phyloP scores from a whole-genome alignment of 148 eudicot genomes.

The Cornus florida region DNA sequence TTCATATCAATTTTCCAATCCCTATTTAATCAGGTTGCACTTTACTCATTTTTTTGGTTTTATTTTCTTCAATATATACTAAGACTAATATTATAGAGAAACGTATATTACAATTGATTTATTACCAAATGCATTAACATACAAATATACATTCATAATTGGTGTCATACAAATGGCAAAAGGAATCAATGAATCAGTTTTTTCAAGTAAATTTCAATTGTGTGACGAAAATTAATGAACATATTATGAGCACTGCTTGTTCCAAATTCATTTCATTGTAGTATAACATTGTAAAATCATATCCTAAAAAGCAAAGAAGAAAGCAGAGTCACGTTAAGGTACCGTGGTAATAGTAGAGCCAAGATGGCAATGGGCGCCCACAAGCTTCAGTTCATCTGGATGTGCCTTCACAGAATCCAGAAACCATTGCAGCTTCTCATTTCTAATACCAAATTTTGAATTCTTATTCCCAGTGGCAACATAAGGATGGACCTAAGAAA shows the following conservation, averaged over 20 bases:
- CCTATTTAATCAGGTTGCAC: too few relatives aligned
- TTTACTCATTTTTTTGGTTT: too few relatives aligned
- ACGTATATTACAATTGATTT: too few relatives aligned
- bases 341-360: constrained; percentile 97
- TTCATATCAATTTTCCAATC: too few relatives aligned
- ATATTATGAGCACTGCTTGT: neutral
- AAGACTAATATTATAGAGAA: too few relatives aligned
- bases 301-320: too few relatives aligned
- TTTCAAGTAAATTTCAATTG: neutral
- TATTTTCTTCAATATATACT: too few relatives aligned
- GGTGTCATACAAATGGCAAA: neutral
- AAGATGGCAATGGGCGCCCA: constrained; percentile 94
- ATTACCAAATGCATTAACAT: neutral
- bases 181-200: neutral
- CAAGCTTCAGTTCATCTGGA: constrained; percentile 81
- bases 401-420: constrained; percentile 93
- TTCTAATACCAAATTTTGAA: constrained; percentile 92
- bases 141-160: neutral
- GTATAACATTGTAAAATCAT: too few relatives aligned
- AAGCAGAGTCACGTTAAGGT: neutral
- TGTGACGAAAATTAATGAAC: neutral
- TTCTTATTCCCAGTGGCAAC: constrained; percentile 94
- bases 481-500: constrained; percentile 62
- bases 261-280: neutral
- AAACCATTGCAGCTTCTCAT: constrained; percentile 97